These are phyloP conservation scores for Cryptosporidium canis DNA, from an alignment of 169 alveolate genomes.

Conservation along the genomic window DNA sequence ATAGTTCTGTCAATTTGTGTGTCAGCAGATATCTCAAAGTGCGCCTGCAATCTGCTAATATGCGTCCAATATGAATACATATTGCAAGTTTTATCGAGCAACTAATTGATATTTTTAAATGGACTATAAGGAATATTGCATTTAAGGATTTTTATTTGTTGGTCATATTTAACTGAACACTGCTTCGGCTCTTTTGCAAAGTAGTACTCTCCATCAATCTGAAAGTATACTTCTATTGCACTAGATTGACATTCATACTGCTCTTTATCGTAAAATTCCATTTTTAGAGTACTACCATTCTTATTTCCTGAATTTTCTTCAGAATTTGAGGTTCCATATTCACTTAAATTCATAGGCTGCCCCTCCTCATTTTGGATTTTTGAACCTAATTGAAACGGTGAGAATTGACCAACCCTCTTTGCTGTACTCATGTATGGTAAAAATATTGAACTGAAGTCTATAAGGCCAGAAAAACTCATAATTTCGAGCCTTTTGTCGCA, in stretches of 20 bases:
- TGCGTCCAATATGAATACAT: not conserved
- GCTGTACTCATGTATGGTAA: conserved; percentile 63
- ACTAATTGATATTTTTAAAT: conserved; percentile 4
- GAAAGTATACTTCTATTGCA: conserved; percentile 33
- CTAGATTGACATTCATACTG: not conserved
- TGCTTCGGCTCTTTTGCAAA: conserved; percentile 57
- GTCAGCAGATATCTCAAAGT: too few relatives aligned
- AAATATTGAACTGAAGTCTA: conserved; percentile 59
- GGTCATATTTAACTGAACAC: conserved; percentile 25
- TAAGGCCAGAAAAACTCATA: conserved; percentile 50
- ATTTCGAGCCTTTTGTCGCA: conserved; percentile 41
- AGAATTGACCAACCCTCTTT: conserved; percentile 50
- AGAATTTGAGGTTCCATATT: not conserved
- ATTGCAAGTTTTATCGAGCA: not conserved
- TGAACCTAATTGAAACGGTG: conserved; percentile 11
- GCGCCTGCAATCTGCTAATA: not conserved
- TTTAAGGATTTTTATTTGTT: not conserved
- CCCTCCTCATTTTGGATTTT: not conserved
- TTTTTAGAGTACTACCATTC: not conserved
- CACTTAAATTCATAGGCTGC: not conserved
- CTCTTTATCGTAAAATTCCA: not conserved
- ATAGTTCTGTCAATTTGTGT: too few relatives aligned
- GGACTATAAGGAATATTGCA: conserved; percentile 54
- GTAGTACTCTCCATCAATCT: conserved; percentile 58
- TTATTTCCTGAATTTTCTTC: not conserved